phyloP scores from a whole-genome alignment of 495 filamentous ascomycete genomes.

The Aspergillus coremiiformis region DNA sequence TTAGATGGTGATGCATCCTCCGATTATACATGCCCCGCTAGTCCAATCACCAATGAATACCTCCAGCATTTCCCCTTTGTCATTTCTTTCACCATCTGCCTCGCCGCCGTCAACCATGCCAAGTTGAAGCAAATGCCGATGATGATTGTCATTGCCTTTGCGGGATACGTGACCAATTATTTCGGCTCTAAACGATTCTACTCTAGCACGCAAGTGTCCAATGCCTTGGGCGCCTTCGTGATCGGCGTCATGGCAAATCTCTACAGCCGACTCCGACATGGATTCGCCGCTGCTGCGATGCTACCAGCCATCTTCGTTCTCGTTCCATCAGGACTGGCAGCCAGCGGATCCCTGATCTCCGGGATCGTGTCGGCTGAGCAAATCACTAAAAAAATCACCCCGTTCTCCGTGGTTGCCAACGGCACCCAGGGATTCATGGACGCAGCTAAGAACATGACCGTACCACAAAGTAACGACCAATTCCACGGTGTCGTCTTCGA shows the following conservation, averaged over 20 bases:
- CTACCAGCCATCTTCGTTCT: conserved; percentile 92
- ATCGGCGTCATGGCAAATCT: conserved; percentile 83
- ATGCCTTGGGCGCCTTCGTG: conserved; percentile 76
- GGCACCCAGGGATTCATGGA: conserved; percentile 44
- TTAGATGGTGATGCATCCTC: conserved; percentile 69
- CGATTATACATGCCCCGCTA: conserved; percentile 56
- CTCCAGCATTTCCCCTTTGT: conserved; percentile 63
- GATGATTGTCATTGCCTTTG: conserved; percentile 76
- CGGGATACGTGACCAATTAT: conserved; percentile 82
- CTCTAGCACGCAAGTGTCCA: conserved; percentile 69
- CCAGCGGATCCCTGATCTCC: conserved; percentile 72
- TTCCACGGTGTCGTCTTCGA: conserved; percentile 61
- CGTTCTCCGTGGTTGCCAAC: conserved; percentile 41
- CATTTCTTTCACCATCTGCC: conserved; percentile 68
- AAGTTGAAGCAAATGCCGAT: conserved; percentile 84
- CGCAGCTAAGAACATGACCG: conserved; percentile 33
- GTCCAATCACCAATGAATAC: conserved; percentile 45
- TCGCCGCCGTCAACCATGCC: conserved; percentile 80
- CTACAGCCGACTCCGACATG: conserved; percentile 77
- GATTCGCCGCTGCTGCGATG: conserved; percentile 80
- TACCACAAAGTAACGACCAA: conserved; percentile 16
- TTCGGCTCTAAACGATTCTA: conserved; percentile 65
- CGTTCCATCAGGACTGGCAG: conserved; percentile 84
- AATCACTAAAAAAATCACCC: conserved; percentile 50
- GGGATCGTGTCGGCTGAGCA: conserved; percentile 79